Conservation (phyloP, 495 filamentous ascomycete species). For the Glutinoglossum americanum region DNA sequence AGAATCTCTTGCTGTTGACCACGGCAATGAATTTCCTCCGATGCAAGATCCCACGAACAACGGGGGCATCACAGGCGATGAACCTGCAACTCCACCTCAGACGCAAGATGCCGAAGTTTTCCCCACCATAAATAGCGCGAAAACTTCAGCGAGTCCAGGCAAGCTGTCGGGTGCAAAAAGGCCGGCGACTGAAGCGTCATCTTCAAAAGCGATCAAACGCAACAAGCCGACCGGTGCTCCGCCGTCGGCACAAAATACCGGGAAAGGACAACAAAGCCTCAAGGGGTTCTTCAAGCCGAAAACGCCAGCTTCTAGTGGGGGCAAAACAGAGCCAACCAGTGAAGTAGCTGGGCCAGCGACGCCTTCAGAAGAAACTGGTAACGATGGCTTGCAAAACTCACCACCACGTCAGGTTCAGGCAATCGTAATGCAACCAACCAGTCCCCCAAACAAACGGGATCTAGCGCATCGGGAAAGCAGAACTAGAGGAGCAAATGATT, state of each 20-base stretch:
- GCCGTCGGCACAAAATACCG: conserved; percentile 8
- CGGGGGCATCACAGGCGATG: neutral
- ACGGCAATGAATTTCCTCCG: neutral
- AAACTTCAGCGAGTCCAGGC: neutral
- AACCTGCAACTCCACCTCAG: neutral
- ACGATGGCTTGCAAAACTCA: neutral
- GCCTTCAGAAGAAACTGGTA: neutral
- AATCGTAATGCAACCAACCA: neutral
- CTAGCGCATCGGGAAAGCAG: neutral
- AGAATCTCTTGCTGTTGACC: neutral
- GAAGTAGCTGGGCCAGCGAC: neutral
- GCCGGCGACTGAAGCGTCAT: conserved; percentile 8
- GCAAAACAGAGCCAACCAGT: neutral
- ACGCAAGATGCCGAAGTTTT: neutral
- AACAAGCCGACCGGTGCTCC: conserved; percentile 20
- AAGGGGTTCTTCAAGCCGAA: conserved; percentile 65
- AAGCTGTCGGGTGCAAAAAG: neutral
- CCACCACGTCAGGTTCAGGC: neutral
- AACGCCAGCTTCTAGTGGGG: neutral
- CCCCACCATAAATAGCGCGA: neutral
- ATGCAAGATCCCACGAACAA: neutral
- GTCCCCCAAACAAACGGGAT: neutral
- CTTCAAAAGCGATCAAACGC: conserved; percentile 20
- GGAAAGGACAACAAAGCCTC: conserved; percentile 48
- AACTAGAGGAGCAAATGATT: neutral